These are phyloP conservation scores for Gracilaria gracilis DNA, from an alignment of 23 red algal species.

Conservation along the genomic window DNA sequence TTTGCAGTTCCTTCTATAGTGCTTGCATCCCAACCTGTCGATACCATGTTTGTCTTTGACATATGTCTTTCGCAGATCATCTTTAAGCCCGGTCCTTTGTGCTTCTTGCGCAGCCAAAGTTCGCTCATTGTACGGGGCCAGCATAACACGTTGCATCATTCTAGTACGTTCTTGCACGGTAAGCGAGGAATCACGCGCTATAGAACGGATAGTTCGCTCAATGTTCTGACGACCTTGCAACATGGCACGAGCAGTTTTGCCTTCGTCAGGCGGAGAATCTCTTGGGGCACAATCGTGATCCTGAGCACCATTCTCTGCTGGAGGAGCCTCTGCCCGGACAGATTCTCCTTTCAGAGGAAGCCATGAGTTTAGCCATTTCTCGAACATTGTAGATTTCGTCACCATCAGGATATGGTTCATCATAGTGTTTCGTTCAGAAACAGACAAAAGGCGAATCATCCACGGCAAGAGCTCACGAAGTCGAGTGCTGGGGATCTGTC, in stretches of 20 bases:
- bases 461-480: slow-evolving; percentile 96
- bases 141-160: slow-evolving; percentile 96
- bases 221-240: slow-evolving; percentile 85
- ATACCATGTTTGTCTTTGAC: slow-evolving; percentile 28
- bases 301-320: not conserved
- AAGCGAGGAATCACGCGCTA: slow-evolving; percentile 84
- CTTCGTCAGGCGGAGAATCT: not conserved
- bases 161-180: slow-evolving; percentile 70
- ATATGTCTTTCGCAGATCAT: slow-evolving; percentile 37
- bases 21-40: slow-evolving; percentile 81
- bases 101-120: not conserved
- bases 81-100: not conserved
- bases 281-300: not conserved
- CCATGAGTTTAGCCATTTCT: slow-evolving; percentile 95
- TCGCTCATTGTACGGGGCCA: slow-evolving; percentile 77
- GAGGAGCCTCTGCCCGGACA: not conserved
- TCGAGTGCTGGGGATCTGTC: slow-evolving; percentile 82
- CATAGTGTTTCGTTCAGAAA: slow-evolving; percentile 90
- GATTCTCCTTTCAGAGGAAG: slow-evolving; percentile 55
- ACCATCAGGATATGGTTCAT: slow-evolving; percentile 96
- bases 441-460: slow-evolving; percentile 91
- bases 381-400: slow-evolving; percentile 98
- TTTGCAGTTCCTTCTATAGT: slow-evolving; percentile 88
- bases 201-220: slow-evolving; percentile 86
- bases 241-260: slow-evolving; percentile 55